Evolutionary conservation across 1,284 basidiomycete genomes (phyloP), one percentile per base, ranked within the genome.

Genomic region (Naganishia liquefaciens): DNA sequence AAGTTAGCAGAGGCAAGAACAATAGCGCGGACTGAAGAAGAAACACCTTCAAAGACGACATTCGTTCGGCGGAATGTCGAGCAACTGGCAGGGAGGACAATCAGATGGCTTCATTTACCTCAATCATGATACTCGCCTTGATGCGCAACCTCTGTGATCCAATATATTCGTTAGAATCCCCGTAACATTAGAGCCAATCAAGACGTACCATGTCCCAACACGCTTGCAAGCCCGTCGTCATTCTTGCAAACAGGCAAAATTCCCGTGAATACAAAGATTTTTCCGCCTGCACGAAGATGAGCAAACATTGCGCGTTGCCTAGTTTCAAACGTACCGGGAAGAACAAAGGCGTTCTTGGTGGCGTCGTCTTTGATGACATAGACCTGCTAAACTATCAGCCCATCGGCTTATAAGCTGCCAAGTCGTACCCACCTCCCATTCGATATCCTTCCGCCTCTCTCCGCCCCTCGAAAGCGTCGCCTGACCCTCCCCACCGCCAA

Each of bases 241-340:
- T 92, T 87, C 67, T 81, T 81, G 54, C 87, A 88, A 5, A 94
- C 80, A 0, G 90, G 91, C 9, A 97, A 77, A 55, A 97, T 91
- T 0, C 93, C 93, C 0, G 90, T 92, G 71, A 91, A 96, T 2
- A 97, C 90, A 57, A 94, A 85, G 68, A 96, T 88, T 69, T 86
- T 86, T 21, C 83, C 83, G 4, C 87, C 87, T 82, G 68, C 43
- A 42, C 55, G 46, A 37, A 43, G 21, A 21, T 44, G 23, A 60
- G 28, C 47, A n/a, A n/a, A n/a, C n/a, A n/a, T 49, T 55, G 2
- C 19, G 40, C 21, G 25, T 2, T 11, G 30, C 13, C n/a, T 30
- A 50, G 21, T 15, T 15, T 5, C 13, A 11, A 27, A 63, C 81
- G 58, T 61, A 86, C 89, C 89, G 43, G 88, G 89, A 2, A 84